Evolutionary conservation across 2,329 filamentous ascomycete species (phyloP), one percentile per base, ranked within the genome.

Genomic region (Remersonia thermophila): DNA sequence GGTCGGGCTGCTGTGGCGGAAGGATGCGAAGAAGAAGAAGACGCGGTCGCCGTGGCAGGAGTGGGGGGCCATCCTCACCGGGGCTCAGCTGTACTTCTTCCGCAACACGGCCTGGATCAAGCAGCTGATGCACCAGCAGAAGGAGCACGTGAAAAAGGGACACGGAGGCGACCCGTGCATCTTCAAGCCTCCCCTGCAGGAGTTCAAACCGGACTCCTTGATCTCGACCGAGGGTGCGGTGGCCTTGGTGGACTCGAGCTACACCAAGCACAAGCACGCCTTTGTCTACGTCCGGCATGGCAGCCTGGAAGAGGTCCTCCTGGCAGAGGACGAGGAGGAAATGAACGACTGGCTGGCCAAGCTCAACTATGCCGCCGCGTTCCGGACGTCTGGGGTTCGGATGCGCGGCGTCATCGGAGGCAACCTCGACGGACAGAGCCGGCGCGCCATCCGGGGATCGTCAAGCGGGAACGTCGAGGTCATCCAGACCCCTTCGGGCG

Each of bases 41-140:
- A 81, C 86, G 1, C 74, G 89, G 30, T 95, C 89, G 9, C 89
- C 91, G 2, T 98, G 91, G 91, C 89, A 95, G 54, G 91, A 98
- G 67, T 98, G 91, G 91, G 91, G 91, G 35, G 91, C 86, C 16
- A 82, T 98, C 40, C 69, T 98, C 20, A 98, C 91, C 1, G 85
- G 89, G n/a, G 93, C 91, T 5, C 89, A 95, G 52, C 71, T 98
- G 7, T 98, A 95, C 57, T 85, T 98, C 57, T 98, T 96, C 63
- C 80, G 84, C 39, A 95, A 96, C 54, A 81, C 85, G 4, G 69
- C 77, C 14, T 98, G 91, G 89, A 77, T 93, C 25, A 96, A 94
- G 58, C 82, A 73, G 40, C 60, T 98, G 45, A 86, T 96, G 63
- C 73, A 83, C 44, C 91, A 98, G 54, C 80, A 89, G 53, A 86